Evolutionary conservation across 1,284 basidiomycete genomes (phyloP).

Genomic region (Apiotrichum mycotoxinovorans): DNA sequence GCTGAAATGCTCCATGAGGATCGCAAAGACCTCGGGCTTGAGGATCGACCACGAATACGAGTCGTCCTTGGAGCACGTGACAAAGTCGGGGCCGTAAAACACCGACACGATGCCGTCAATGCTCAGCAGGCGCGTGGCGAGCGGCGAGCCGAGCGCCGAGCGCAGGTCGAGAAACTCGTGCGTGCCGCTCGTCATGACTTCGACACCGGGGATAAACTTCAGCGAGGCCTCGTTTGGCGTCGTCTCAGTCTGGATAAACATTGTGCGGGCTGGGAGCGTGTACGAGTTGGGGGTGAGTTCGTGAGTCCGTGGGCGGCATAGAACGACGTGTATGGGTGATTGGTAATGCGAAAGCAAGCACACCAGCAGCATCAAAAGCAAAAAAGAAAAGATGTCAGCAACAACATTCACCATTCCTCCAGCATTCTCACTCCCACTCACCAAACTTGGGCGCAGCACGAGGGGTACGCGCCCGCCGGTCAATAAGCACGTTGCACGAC

Average conservation of each 20-base stretch:
- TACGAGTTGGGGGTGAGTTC: neutral
- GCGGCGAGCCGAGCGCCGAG: slow-evolving; percentile 75
- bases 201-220: slow-evolving; percentile 92
- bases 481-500: slow-evolving; percentile 2
- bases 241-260: slow-evolving; percentile 96
- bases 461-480: slow-evolving; percentile 8
- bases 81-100: slow-evolving; percentile 97
- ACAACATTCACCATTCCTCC: neutral
- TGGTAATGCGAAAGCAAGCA: neutral
- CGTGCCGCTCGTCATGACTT: slow-evolving; percentile 76
- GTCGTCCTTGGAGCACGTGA: slow-evolving; percentile 89
- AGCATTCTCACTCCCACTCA: neutral
- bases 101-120: slow-evolving; percentile 83
- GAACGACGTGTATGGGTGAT: neutral
- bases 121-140: slow-evolving; percentile 88
- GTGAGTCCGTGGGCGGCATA: neutral
- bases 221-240: slow-evolving; percentile 97
- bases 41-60: slow-evolving; percentile 82
- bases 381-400: neutral
- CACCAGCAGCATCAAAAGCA: neutral
- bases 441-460: slow-evolving; percentile 4
- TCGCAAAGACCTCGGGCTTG: slow-evolving; percentile 98
- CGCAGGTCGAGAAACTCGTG: slow-evolving; percentile 92
- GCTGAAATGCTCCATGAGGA: slow-evolving; percentile 96
- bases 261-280: slow-evolving; percentile 63